Percentiles rank a stretch among this genome's conserved stretches.
Conservation (phyloP, 2,329 filamentous ascomycete species). For the Didymella pinodella region DNA sequence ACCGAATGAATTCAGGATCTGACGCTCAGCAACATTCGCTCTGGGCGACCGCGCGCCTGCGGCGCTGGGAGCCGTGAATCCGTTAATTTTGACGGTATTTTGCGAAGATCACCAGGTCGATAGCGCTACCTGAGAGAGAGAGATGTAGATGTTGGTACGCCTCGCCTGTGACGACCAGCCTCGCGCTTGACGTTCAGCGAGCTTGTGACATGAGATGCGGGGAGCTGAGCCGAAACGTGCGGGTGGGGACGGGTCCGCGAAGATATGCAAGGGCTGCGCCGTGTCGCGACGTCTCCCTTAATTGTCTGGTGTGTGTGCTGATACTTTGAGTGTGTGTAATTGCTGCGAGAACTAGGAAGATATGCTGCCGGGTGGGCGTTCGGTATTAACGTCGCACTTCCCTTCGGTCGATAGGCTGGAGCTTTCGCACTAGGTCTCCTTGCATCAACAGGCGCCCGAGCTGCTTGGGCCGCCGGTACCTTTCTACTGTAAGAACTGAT, state of each 20-base stretch:
- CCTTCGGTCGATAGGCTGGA: conserved; percentile 22
- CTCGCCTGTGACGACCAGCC: conserved; percentile 13
- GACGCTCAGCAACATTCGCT: conserved; percentile 36
- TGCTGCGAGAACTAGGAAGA: conserved; percentile 12
- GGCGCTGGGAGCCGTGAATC: conserved; percentile 32
- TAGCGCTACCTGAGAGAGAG: not conserved
- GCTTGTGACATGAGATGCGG: conserved; percentile 13
- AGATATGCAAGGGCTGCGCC: conserved; percentile 13
- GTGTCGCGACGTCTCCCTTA: conserved; percentile 14
- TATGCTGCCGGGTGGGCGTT: conserved; percentile 18
- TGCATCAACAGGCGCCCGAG: conserved; percentile 20
- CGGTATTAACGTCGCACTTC: conserved; percentile 23
- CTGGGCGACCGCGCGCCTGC: conserved; percentile 37
- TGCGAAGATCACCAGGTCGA: not conserved
- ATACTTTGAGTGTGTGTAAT: conserved; percentile 14
- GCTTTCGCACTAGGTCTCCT: conserved; percentile 22
- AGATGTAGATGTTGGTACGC: conserved; percentile 1
- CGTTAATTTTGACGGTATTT: conserved; percentile 43
- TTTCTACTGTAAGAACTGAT: conserved; percentile 19
- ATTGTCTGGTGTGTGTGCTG: conserved; percentile 11
- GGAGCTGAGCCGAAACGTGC: conserved; percentile 19
- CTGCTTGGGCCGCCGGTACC: conserved; percentile 22
- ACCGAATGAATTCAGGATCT: conserved; percentile 30
- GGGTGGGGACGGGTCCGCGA: conserved; percentile 9
- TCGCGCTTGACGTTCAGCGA: conserved; percentile 19